These are phyloP conservation scores for Apiospora hydei DNA, from an alignment of 2,329 filamentous ascomycete genomes.

Conservation along the genomic window DNA sequence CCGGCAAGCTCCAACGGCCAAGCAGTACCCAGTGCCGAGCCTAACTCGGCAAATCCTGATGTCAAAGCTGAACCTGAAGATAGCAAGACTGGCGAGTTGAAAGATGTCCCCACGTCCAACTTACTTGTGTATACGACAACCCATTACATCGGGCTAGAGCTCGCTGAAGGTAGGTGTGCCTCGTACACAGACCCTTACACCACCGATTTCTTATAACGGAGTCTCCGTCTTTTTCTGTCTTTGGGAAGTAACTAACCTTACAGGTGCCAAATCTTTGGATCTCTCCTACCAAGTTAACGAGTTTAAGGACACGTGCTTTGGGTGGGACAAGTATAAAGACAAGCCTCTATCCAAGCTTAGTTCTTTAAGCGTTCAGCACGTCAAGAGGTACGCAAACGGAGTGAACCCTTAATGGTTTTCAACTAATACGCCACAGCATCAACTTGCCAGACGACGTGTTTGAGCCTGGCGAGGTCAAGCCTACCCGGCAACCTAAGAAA, in stretches of 20 bases:
- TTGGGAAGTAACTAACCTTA: constrained; percentile 41
- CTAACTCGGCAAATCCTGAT: constrained; percentile 26
- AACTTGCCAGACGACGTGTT: constrained; percentile 93
- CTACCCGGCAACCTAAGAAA: constrained; percentile 59
- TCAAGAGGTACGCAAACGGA: constrained; percentile 73
- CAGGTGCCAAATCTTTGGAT: constrained; percentile 75
- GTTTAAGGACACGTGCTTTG: constrained; percentile 83
- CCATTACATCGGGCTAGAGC: constrained; percentile 89
- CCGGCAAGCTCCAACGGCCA: constrained; percentile 5
- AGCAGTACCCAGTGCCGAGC: constrained; percentile 7
- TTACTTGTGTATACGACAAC: constrained; percentile 82
- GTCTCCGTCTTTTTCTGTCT: constrained; percentile 9
- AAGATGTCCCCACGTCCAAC: constrained; percentile 35
- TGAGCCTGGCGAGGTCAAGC: constrained; percentile 76
- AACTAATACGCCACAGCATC: constrained; percentile 62
- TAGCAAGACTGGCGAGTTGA: constrained; percentile 35
- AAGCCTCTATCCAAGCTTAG: constrained; percentile 79
- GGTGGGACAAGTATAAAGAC: constrained; percentile 78
- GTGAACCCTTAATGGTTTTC: neutral
- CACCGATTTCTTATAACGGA: neutral
- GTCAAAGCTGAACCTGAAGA: constrained; percentile 35
- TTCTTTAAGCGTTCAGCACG: constrained; percentile 81
- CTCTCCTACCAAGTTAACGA: constrained; percentile 82
- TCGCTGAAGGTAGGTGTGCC: constrained; percentile 70
- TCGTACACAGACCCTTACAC: constrained; percentile 4